Percentiles rank a stretch among this genome's conserved stretches.
phyloP scores from a whole-genome alignment of 73 alveolate genomes.

The Uronychia binucleata region DNA sequence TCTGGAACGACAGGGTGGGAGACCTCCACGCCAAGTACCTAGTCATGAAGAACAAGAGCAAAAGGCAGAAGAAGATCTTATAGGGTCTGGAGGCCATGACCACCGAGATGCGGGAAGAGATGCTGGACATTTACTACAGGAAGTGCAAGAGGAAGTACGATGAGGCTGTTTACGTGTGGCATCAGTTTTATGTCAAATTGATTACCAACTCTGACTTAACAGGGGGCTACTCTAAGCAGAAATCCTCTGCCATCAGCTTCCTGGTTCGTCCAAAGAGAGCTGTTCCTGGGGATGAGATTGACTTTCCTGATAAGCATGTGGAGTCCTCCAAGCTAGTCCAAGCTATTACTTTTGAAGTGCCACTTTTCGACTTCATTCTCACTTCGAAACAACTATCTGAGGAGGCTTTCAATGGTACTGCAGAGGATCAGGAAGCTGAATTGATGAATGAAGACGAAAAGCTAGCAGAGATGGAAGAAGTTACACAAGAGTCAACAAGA shows the following conservation, averaged over 20 bases:
- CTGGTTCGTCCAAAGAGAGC: background rate
- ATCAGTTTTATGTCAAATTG: background rate
- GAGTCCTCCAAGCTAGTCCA: background rate
- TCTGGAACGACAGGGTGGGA: background rate
- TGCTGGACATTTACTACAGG: constrained; percentile 11
- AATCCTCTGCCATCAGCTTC: background rate
- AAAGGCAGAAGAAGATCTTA: constrained; percentile 18
- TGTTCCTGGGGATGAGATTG: background rate
- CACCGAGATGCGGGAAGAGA: constrained; percentile 34
- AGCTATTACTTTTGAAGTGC: background rate
- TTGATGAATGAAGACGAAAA: background rate
- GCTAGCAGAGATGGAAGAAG: background rate
- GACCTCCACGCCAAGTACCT: constrained; percentile 30
- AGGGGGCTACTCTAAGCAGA: background rate
- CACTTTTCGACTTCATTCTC: background rate
- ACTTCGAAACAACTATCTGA: background rate
- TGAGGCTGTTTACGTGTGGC: constrained; percentile 28
- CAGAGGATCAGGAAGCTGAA: no score
- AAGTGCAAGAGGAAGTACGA: constrained; percentile 47
- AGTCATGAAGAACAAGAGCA: constrained; percentile 3
- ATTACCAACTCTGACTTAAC: background rate
- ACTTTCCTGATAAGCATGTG: background rate
- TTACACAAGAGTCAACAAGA: background rate
- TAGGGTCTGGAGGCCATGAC: constrained; percentile 10
- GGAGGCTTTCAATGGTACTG: background rate